Percentiles rank a stretch among this genome's conserved stretches.
Evolutionary conservation across 352 stramenopile genomes (phyloP).

Genomic region (Pythium phragmitis): DNA sequence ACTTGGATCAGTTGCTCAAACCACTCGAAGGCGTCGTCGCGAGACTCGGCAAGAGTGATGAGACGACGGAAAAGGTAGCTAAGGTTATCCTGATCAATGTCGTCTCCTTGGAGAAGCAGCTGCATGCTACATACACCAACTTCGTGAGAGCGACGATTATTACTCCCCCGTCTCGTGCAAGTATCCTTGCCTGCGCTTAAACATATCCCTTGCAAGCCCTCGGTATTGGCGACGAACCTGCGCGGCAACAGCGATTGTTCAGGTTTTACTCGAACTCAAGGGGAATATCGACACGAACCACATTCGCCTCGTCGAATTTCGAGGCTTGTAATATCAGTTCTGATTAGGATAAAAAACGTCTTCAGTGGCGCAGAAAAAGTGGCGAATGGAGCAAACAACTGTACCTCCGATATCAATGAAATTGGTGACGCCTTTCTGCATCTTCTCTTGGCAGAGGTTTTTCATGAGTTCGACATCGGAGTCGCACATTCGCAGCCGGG

Average conservation of each 20-base stretch:
- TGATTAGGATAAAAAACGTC: constrained; percentile 13
- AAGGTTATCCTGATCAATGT: constrained; percentile 34
- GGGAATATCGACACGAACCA: constrained; percentile 25
- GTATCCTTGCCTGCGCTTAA: constrained; percentile 52
- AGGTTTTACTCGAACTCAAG: neutral
- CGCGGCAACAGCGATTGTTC: neutral
- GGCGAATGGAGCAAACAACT: neutral
- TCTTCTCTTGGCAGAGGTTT: constrained; percentile 47
- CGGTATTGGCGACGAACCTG: constrained; percentile 52
- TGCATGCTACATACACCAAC: constrained; percentile 49
- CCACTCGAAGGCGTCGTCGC: constrained; percentile 44
- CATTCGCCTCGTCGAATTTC: constrained; percentile 50
- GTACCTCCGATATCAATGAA: constrained; percentile 61
- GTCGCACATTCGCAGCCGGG: constrained; percentile 65
- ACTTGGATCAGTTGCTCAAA: constrained; percentile 68
- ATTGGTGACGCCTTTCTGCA: constrained; percentile 30
- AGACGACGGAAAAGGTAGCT: constrained; percentile 66
- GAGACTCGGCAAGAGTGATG: constrained; percentile 50
- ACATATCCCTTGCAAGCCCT: constrained; percentile 51
- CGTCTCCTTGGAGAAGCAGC: constrained; percentile 46
- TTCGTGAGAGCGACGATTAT: neutral
- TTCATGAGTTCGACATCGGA: constrained; percentile 49
- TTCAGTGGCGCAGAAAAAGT: neutral
- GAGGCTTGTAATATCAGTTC: constrained; percentile 61
- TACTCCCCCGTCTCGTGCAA: neutral